Conservation (phyloP, 2,329 filamentous ascomycete species). For the Aureobasidium uvarum region DNA sequence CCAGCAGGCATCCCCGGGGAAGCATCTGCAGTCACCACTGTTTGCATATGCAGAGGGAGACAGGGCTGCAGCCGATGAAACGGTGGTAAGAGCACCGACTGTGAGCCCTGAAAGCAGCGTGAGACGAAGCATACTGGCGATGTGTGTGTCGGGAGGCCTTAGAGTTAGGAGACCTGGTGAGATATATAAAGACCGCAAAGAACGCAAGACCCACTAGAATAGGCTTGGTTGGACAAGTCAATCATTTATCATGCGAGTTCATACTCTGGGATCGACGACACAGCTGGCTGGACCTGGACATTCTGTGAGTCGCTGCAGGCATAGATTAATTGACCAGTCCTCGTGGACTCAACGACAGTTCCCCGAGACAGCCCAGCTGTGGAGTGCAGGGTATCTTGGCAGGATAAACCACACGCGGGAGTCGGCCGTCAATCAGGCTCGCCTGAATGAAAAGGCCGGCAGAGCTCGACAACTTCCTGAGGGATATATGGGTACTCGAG, state of each 20-base stretch:
- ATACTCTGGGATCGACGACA: not conserved
- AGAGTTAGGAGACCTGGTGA: not conserved
- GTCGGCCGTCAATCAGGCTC: not conserved
- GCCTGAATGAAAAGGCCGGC: not conserved
- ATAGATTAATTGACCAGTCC: not conserved
- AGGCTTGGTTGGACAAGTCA: no score
- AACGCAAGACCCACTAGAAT: no score
- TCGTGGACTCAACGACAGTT: slow-evolving; percentile 8
- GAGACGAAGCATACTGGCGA: not conserved
- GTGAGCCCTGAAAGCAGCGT: not conserved
- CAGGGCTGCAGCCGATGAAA: not conserved
- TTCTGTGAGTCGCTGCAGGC: not conserved
- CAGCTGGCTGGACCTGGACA: not conserved
- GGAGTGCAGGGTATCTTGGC: not conserved
- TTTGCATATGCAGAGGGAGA: not conserved
- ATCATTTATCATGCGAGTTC: not conserved
- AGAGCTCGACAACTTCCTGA: not conserved
- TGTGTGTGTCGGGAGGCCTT: not conserved
- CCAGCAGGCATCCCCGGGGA: slow-evolving; percentile 57
- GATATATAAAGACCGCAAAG: not conserved
- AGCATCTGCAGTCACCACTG: slow-evolving; percentile 17
- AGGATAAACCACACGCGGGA: not conserved
- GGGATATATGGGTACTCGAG: not conserved
- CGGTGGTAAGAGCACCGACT: not conserved
- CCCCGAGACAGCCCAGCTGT: not conserved